Conservation (phyloP, 805 yeast genomes). For the Yarrowia phangngaensis region DNA sequence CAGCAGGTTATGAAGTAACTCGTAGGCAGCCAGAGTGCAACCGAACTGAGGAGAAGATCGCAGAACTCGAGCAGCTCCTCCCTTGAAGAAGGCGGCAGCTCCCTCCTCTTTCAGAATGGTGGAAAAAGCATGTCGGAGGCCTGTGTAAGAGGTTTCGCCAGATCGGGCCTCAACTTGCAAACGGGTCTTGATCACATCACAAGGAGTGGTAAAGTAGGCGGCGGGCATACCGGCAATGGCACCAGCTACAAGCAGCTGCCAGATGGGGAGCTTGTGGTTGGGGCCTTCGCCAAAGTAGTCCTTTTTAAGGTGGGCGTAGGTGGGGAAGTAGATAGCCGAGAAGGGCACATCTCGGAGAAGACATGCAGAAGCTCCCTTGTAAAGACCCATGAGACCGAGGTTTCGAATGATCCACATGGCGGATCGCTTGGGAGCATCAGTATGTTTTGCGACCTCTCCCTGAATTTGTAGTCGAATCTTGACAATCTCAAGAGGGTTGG, state of each 20-base stretch:
- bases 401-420: slow-evolving; percentile 72
- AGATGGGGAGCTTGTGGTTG: slow-evolving; percentile 61
- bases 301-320: slow-evolving; percentile 89
- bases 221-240: slow-evolving; percentile 98
- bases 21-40: slow-evolving; percentile 95
- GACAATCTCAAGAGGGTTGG: slow-evolving; percentile 93
- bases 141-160: slow-evolving; percentile 73
- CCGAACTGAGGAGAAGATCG: slow-evolving; percentile 98
- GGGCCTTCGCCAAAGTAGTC: slow-evolving; percentile 82
- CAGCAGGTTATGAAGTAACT: slow-evolving; percentile 71
- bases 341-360: slow-evolving; percentile 92
- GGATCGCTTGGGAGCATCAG: slow-evolving; percentile 44
- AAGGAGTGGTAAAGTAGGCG: slow-evolving; percentile 93
- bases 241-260: slow-evolving; percentile 84
- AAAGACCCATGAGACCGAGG: slow-evolving; percentile 79
- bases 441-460: slow-evolving; percentile 57
- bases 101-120: slow-evolving; percentile 82
- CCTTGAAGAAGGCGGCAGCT: slow-evolving; percentile 82
- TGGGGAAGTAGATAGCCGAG: slow-evolving; percentile 94
- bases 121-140: slow-evolving; percentile 71
- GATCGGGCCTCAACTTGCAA: slow-evolving; percentile 76
- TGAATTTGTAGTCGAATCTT: slow-evolving; percentile 92
- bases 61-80: slow-evolving; percentile 90
- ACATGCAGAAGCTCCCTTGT: slow-evolving; percentile 90
- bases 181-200: slow-evolving; percentile 94